Base-by-base conservation (phyloP, 2,329 filamentous ascomycete genomes). In the Arthroderma sp. region DNA sequence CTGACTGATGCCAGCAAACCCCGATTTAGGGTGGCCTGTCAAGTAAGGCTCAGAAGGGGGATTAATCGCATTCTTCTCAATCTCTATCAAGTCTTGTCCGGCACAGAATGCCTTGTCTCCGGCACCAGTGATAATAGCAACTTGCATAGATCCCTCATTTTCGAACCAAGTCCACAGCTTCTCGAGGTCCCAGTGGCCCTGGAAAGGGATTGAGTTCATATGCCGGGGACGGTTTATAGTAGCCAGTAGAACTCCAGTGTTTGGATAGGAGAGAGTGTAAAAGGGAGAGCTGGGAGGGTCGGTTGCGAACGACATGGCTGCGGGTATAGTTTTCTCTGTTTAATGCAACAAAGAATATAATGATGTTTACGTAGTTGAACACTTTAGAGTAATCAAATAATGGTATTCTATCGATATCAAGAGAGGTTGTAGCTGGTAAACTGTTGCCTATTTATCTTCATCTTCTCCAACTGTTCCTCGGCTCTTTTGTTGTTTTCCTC, bases 1-100 rank as follows among this genome's bases (percentile, higher is more conserved):
- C 41, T 78, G 71, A 41, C 77, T 80, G 13, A 85, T 65, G 0
- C 80, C 82, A 38, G 72, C 76, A 64, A 82, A 81, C 0, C 81
- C 81, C 1, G 70, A 69, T 1, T 71, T 57, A 1, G 78, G 77
- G 60, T 76, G 76, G 56, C 67, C 67, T 17, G 57, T 61, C 38
- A 59, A 15, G 39, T 54, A 66, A 63, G n/a, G 67, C 61, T 63
- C 61, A 37, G 52, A 58, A 62, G 61, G 37, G 53, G 55, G 62
- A 57, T 61, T 65, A 60, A 52, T 65, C 61, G 52, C 60, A 63
- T 64, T 62, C 54, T 58, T 59, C 60, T 62, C 63, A 71, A 74
- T 35, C 61, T 79, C 79, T 51, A 72, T 68, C 54, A 76, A 60
- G 60, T 76, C 74, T 52, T 71, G 68, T 3, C 74, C 74, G 0